Percentiles rank a stretch among this genome's conserved stretches.
Conservation (phyloP, 176 grass and related monocot species). For the Oryza coarctata region DNA sequence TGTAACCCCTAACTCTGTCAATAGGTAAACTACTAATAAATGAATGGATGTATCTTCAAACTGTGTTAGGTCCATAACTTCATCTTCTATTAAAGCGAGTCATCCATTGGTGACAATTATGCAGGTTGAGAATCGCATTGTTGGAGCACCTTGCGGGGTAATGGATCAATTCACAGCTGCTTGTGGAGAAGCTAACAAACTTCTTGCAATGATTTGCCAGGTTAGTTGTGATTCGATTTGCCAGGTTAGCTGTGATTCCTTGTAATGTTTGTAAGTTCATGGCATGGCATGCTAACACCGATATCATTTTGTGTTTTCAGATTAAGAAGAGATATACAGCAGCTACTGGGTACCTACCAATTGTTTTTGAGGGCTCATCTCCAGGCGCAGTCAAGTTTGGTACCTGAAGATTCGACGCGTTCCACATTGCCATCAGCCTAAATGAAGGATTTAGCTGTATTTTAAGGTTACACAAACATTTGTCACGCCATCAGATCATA, state of each 20-base stretch:
- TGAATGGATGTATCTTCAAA: not conserved
- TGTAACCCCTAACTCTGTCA: too few species aligned
- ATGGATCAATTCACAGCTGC: constrained; percentile 99
- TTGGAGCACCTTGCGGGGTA: constrained; percentile 91
- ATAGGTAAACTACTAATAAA: too few species aligned
- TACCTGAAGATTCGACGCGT: constrained; percentile 68
- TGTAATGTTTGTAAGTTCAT: not conserved
- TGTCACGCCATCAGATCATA: not conserved
- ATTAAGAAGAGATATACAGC: constrained; percentile 85
- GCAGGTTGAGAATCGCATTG: constrained; percentile 87
- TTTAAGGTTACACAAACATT: not conserved
- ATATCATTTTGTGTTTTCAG: constrained; percentile 37
- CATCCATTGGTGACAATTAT: not conserved
- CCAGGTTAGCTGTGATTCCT: constrained; percentile 53
- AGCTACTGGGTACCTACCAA: constrained; percentile 72
- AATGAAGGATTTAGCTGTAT: not conserved
- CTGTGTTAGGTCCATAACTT: not conserved
- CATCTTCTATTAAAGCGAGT: constrained; percentile 31
- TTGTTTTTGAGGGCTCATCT: constrained; percentile 89
- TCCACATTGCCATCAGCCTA: not conserved
- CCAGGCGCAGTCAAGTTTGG: constrained; percentile 80
- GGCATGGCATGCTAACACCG: not conserved
- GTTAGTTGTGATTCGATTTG: constrained; percentile 65
- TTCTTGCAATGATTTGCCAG: constrained; percentile 98
- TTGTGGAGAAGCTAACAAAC: constrained; percentile 92